A percentile compares a stretch with the other conserved stretches of the same genome.
Evolutionary conservation across 495 filamentous ascomycete species (phyloP).

Genomic region (Delitschia confertaspora): DNA sequence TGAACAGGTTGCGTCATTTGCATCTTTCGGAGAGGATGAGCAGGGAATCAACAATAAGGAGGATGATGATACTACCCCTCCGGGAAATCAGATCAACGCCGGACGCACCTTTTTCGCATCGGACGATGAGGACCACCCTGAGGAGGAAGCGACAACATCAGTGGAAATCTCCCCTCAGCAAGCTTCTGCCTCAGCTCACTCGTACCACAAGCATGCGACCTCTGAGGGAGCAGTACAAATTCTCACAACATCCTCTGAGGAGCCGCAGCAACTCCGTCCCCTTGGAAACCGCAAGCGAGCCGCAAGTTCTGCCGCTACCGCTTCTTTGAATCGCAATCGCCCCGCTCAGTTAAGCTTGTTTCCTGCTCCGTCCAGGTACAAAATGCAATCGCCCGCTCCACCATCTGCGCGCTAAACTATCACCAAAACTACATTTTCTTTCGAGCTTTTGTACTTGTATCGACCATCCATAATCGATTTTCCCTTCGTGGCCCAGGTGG

Average conservation of each 20-base stretch:
- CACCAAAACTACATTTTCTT: too few species aligned
- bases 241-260: not conserved
- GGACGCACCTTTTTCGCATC: conserved; percentile 18
- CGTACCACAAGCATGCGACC: conserved; percentile 15
- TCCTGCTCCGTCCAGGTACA: too few species aligned
- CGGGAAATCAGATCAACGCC: conserved; percentile 1
- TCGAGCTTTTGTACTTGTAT: too few species aligned
- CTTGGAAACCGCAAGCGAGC: conserved; percentile 13
- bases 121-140: conserved; percentile 10
- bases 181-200: conserved; percentile 6
- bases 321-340: too few species aligned
- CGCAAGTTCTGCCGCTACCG: too few species aligned
- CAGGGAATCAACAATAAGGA: conserved; percentile 4
- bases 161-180: conserved; percentile 17
- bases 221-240: conserved; percentile 21
- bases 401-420: too few species aligned
- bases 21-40: conserved; percentile 16
- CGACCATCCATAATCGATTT: too few species aligned
- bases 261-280: conserved; percentile 4
- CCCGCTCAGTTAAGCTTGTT: too few species aligned
- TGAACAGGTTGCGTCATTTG: conserved; percentile 23
- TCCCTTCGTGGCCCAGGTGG: conserved; percentile 4
- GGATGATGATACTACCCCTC: conserved; percentile 13
- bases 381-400: too few species aligned
- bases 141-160: conserved; percentile 15